These are phyloP conservation scores for Moringa oleifera DNA, from an alignment of 345 rosid species.

Conservation along the genomic window DNA sequence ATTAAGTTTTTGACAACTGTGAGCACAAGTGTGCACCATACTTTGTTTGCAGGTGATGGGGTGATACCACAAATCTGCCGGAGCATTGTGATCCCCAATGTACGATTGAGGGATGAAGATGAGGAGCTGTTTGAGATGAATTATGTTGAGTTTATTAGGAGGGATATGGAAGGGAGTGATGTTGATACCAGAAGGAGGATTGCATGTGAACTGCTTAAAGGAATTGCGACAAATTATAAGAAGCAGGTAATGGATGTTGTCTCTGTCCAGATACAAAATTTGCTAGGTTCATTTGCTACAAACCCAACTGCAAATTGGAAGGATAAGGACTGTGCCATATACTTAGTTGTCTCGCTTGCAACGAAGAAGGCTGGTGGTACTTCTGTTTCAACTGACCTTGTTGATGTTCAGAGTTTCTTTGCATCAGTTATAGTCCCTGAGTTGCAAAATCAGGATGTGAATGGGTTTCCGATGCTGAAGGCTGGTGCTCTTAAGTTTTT, in stretches of 20 bases:
- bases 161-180: slow-evolving; percentile 99
- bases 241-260: slow-evolving; percentile 56
- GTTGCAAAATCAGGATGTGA: slow-evolving; percentile 70
- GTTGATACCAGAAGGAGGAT: slow-evolving; percentile 96
- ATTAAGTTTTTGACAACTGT: slow-evolving; percentile 94
- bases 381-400: slow-evolving; percentile 78
- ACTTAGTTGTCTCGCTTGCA: slow-evolving; percentile 87
- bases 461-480: slow-evolving; percentile 82
- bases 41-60: slow-evolving; percentile 70
- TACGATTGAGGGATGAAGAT: slow-evolving; percentile 86
- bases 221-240: slow-evolving; percentile 83
- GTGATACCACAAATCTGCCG: slow-evolving; percentile 79
- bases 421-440: slow-evolving; percentile 71
- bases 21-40: slow-evolving; percentile 90
- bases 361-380: slow-evolving; percentile 78
- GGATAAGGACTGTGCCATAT: slow-evolving; percentile 95
- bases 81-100: slow-evolving; percentile 92
- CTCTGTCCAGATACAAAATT: slow-evolving; percentile 72
- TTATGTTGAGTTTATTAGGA: slow-evolving; percentile 87
- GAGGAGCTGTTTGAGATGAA: slow-evolving; percentile 98
- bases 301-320: slow-evolving; percentile 88
- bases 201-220: slow-evolving; percentile 93
- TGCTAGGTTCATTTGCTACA: slow-evolving; percentile 50
- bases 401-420: slow-evolving; percentile 84
- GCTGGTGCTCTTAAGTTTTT: slow-evolving; percentile 93